Percentiles rank a stretch among this genome's conserved stretches.
Conservation (phyloP, 2,329 filamentous ascomycete genomes). For the Mycosphaerella sp. region DNA sequence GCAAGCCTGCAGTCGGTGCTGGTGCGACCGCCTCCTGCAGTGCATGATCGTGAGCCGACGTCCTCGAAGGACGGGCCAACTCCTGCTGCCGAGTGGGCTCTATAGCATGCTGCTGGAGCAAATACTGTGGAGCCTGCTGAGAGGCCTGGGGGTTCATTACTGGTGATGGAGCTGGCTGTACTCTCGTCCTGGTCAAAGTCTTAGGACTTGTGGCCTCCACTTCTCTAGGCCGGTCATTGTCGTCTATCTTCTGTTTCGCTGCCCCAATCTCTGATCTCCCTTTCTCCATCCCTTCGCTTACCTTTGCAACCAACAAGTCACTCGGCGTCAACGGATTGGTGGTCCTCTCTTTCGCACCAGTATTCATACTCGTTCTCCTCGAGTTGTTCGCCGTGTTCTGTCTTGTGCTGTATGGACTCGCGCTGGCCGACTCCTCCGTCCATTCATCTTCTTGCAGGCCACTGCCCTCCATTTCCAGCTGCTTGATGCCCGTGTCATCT, state of each 20-base stretch:
- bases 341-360: conserved; percentile 15
- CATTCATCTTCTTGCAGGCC: conserved; percentile 34
- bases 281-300: conserved; percentile 9
- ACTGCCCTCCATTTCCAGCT: conserved; percentile 27
- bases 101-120: not conserved
- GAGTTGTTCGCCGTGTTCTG: conserved; percentile 36
- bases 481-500: conserved; percentile 12
- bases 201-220: conserved; percentile 12
- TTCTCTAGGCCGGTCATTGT: conserved; percentile 15
- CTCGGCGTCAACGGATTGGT: conserved; percentile 17
- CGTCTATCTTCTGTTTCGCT: conserved; percentile 1
- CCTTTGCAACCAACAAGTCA: conserved; percentile 11
- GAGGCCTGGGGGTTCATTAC: not conserved
- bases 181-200: conserved; percentile 10
- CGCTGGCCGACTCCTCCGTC: conserved; percentile 35
- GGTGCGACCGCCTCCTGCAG: not conserved
- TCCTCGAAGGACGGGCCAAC: not conserved
- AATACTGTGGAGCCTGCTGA: not conserved
- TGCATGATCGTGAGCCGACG: conserved; percentile 4
- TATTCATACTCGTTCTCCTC: conserved; percentile 27
- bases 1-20: not conserved
- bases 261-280: conserved; percentile 1
- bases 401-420: conserved; percentile 34
- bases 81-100: not conserved
- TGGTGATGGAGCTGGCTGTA: not conserved